Base-by-base conservation (phyloP, 1,284 basidiomycete species). In the Xerocomus minutiporus region DNA sequence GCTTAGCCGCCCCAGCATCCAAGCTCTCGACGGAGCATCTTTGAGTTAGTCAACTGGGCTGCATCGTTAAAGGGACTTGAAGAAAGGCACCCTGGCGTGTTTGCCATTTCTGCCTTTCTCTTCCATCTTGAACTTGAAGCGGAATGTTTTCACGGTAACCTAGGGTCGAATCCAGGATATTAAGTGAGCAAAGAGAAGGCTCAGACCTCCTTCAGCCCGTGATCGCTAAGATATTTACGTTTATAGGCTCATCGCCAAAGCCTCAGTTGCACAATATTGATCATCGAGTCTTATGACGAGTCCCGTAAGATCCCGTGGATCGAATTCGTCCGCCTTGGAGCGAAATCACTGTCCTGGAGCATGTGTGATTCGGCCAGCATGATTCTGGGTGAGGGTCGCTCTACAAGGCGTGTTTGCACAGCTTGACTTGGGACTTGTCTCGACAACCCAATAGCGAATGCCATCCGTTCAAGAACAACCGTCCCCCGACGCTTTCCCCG, bases 391-490 rank as follows among this genome's bases (percentile, higher is more conserved):
- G 20, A 20, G 20, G 20, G 20, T 20, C 20, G 20, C 20, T 20
- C 20, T 20, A 20, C 20, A 20, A 20, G 20, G 20, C 20, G 20
- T 20, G 20, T 20, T 20, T 32, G 31, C 12, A 39, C 20, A 23
- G 38, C 15, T 29, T 29, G 28, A 29, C 7, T 23, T 40, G 23
- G 38, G 23, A 41, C 23, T 40, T 39, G 17, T 34, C 15, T 9
- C 42, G 13, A 41, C 39, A 41, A 41, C 39, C 39, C 43, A 28
- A n/a, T 5, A 23, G 6, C 34, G 56, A 59, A 68, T 65, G 66
- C 54, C 62, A 26, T 65, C 63, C 28, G 50, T 59, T 29, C 56
- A 62, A 51, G 56, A 54, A n/a, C 53, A 61, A 20, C 43, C 65
- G 8, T 55, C 55, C 13, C 42, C 60, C 7, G 40, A 34, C 13